Percentiles rank a stretch among this genome's conserved stretches.
These are phyloP conservation scores for Trifolium pratense DNA, from an alignment of 306 rosid genomes.

Conservation along the genomic window DNA sequence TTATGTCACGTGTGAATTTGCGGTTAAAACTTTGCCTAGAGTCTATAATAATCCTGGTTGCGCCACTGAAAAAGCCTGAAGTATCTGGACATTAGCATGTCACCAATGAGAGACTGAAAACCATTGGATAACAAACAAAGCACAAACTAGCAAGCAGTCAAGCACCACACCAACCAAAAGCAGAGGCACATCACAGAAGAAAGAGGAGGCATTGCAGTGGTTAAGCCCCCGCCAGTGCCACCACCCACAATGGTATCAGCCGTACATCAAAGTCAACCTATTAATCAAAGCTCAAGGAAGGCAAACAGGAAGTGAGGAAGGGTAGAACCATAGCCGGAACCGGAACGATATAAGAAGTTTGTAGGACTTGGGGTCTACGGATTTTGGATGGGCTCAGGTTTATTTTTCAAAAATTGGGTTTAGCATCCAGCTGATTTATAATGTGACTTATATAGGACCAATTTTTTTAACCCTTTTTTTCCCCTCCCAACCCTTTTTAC, in stretches of 20 bases:
- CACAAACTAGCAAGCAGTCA: constrained; percentile 12
- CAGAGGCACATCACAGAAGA: constrained; percentile 2
- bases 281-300: background rate
- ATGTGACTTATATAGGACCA: background rate
- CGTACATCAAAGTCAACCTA: no score
- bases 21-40: no score
- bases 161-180: background rate
- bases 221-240: no score
- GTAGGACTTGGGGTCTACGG: constrained; percentile 4
- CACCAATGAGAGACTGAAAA: constrained; percentile 10
- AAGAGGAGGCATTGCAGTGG: background rate
- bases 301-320: background rate
- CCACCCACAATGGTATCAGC: no score
- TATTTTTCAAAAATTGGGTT: background rate
- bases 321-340: background rate
- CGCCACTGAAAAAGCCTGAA: no score
- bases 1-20: no score
- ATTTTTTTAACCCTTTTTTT: background rate
- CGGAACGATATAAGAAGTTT: background rate
- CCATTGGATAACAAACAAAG: constrained; percentile 7
- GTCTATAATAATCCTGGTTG: no score
- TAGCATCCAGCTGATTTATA: constrained; percentile 11
- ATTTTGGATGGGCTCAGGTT: background rate
- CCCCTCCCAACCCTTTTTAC: constrained; percentile 10
- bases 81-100: background rate